These are phyloP conservation scores for Cerrena zonata DNA, from an alignment of 1,284 basidiomycete genomes.

Conservation along the genomic window DNA sequence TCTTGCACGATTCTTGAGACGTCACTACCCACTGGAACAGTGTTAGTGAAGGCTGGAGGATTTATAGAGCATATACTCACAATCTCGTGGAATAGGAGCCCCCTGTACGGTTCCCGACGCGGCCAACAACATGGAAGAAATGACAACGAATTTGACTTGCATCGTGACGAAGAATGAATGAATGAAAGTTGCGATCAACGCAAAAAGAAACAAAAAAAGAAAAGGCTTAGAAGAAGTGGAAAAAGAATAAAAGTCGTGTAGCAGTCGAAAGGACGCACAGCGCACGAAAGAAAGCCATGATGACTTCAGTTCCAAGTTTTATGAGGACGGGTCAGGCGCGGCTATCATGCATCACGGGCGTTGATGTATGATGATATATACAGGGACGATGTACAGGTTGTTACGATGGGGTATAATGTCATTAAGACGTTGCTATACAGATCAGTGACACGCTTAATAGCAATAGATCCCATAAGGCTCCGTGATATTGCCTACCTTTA, in stretches of 20 bases:
- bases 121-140: slow-evolving; percentile 11
- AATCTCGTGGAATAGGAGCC: background rate
- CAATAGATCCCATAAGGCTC: no score
- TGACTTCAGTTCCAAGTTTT: background rate
- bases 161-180: slow-evolving; percentile 12
- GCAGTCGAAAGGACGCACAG: slow-evolving; percentile 12
- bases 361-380: no score
- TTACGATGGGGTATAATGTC: no score
- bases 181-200: slow-evolving; percentile 13
- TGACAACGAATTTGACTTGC: slow-evolving; percentile 11
- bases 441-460: no score
- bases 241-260: slow-evolving; percentile 5
- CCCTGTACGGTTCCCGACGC: slow-evolving; percentile 11
- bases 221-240: slow-evolving; percentile 2
- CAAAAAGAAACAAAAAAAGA: slow-evolving; percentile 6
- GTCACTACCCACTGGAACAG: background rate
- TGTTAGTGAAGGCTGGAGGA: background rate
- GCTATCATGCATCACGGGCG: no score
- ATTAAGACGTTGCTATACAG: no score
- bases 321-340: background rate
- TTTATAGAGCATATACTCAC: slow-evolving; percentile 10
- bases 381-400: no score
- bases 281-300: slow-evolving; percentile 6
- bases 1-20: background rate
- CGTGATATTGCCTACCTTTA: no score